phyloP scores from a whole-genome alignment of 768 basidiomycete genomes.

The Boletellus sp. region DNA sequence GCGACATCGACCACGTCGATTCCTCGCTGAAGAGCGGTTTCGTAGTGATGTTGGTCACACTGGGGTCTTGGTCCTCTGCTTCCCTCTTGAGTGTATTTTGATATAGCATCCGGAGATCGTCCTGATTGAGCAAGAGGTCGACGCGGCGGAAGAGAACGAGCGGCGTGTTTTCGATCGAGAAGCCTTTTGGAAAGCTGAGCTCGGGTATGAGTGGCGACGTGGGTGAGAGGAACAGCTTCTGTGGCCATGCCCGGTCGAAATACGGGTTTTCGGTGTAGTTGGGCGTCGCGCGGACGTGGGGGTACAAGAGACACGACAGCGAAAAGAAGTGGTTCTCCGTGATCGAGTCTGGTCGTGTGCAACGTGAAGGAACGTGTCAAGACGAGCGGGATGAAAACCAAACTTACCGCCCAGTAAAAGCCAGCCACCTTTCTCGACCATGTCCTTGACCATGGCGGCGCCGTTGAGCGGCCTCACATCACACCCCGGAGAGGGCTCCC shows the following conservation, averaged over 20 bases:
- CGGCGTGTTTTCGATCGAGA: conserved; percentile 55
- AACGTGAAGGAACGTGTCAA: background rate
- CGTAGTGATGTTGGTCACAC: conserved; percentile 22
- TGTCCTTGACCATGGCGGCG: conserved; percentile 46
- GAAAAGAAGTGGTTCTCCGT: conserved; percentile 76
- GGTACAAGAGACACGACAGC: conserved; percentile 60
- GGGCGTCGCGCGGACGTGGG: conserved; percentile 64
- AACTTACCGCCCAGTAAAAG: conserved; percentile 57
- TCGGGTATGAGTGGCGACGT: conserved; percentile 35
- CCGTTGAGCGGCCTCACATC: conserved; percentile 39
- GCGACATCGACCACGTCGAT: conserved; percentile 48
- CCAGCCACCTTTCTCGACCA: conserved; percentile 72
- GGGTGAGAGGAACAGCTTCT: conserved; percentile 59
- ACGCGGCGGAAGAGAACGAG: conserved; percentile 64
- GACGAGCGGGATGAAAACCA: background rate
- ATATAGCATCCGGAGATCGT: conserved; percentile 48
- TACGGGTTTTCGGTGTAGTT: conserved; percentile 50
- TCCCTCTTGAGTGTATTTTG: conserved; percentile 19
- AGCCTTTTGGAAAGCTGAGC: conserved; percentile 46
- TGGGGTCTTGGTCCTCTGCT: conserved; percentile 12
- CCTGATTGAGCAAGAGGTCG: conserved; percentile 51
- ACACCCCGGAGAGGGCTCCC: conserved; percentile 49
- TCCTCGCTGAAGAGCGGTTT: conserved; percentile 54
- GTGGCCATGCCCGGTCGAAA: conserved; percentile 65
- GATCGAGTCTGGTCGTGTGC: conserved; percentile 49